Conservation (phyloP, 2,329 filamentous ascomycete genomes). For the Penicillium sp. region DNA sequence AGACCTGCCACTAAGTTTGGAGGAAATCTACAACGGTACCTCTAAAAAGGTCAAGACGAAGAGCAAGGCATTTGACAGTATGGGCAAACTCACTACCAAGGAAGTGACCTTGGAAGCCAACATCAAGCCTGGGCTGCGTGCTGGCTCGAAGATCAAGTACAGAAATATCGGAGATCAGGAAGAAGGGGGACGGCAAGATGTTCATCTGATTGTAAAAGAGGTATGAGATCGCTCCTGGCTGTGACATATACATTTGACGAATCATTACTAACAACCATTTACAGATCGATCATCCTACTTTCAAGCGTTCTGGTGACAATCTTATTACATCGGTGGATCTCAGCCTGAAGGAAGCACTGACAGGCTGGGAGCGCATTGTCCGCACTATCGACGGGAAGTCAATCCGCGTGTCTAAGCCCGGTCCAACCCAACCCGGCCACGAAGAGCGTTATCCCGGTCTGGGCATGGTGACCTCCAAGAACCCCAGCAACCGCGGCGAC, state of each 20-base stretch:
- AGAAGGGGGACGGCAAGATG: conserved; percentile 89
- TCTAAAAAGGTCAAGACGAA: conserved; percentile 99
- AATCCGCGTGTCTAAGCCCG: conserved; percentile 72
- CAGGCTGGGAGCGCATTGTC: conserved; percentile 89
- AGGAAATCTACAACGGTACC: conserved; percentile 82
- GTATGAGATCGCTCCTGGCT: conserved; percentile 51
- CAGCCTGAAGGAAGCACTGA: conserved; percentile 87
- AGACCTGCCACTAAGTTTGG: conserved; percentile 73
- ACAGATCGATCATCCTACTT: conserved; percentile 82
- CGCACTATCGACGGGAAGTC: conserved; percentile 90
- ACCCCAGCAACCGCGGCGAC: conserved; percentile 77
- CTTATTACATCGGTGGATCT: conserved; percentile 75
- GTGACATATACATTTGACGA: background rate
- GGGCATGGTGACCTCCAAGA: conserved; percentile 96
- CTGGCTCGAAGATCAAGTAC: conserved; percentile 98
- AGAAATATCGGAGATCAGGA: conserved; percentile 97
- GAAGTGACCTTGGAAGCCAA: conserved; percentile 92
- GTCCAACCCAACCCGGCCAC: conserved; percentile 81
- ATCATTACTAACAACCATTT: conserved; percentile 42
- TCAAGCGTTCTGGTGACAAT: conserved; percentile 84
- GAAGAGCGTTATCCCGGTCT: conserved; percentile 76
- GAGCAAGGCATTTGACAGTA: conserved; percentile 83
- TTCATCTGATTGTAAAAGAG: conserved; percentile 94
- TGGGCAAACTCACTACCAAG: conserved; percentile 78
- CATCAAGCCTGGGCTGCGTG: conserved; percentile 93